Evolutionary conservation across 495 filamentous ascomycete genomes (phyloP).

Genomic region (Aspergillus conjunctus): DNA sequence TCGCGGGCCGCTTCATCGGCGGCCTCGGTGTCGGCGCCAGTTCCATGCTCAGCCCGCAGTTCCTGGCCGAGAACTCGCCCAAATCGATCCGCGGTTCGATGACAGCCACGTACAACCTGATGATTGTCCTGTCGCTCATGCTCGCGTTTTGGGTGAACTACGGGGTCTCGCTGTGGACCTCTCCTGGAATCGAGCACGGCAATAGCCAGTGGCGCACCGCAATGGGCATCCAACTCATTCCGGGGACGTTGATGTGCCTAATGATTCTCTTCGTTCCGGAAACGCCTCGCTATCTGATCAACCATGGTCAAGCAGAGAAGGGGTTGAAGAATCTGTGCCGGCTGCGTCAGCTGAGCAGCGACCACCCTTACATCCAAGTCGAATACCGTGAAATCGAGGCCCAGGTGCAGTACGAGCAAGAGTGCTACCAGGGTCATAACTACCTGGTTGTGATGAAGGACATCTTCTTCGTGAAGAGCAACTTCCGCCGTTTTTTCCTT

Average conservation of each 20-base stretch:
- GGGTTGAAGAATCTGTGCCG: constrained; percentile 58
- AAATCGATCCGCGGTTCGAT: constrained; percentile 31
- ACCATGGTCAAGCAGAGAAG: constrained; percentile 49
- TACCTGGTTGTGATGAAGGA: constrained; percentile 33
- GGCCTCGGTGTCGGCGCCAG: constrained; percentile 28
- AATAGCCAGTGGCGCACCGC: constrained; percentile 50
- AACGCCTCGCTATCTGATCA: constrained; percentile 54
- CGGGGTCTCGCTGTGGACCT: constrained; percentile 30
- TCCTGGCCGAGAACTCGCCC: constrained; percentile 37
- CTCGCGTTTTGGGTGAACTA: constrained; percentile 34
- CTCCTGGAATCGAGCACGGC: constrained; percentile 30
- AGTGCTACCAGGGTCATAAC: constrained; percentile 28
- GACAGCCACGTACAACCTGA: constrained; percentile 33
- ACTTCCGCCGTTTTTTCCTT: constrained; percentile 35
- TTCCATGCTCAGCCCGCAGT: constrained; percentile 29
- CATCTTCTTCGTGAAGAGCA: constrained; percentile 27
- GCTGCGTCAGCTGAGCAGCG: constrained; percentile 57
- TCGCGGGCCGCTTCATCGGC: constrained; percentile 28
- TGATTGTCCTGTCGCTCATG: constrained; percentile 33
- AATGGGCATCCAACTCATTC: constrained; percentile 52
- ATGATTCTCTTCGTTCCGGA: constrained; percentile 58
- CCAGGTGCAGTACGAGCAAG: constrained; percentile 33
- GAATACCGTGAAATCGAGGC: constrained; percentile 32
- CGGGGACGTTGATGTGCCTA: constrained; percentile 55
- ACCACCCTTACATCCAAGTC: constrained; percentile 60